Base-by-base conservation (phyloP, 1,284 basidiomycete genomes). In the Vanrija humicola region DNA sequence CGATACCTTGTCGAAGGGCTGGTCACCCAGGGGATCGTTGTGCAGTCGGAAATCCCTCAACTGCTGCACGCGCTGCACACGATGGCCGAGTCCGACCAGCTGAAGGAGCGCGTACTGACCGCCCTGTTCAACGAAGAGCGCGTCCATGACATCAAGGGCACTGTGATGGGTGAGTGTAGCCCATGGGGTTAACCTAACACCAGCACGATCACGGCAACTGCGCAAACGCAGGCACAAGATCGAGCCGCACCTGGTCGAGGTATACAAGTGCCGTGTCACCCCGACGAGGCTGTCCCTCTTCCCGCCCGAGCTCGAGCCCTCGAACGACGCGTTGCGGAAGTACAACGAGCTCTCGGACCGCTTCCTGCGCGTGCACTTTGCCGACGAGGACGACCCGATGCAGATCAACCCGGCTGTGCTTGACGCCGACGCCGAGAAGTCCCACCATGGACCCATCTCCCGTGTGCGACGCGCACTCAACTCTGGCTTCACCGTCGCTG, bases 341-440 rank as follows among this genome's bases (percentile, higher is more conserved):
- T 55, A 61, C 50, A 38, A 43, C 3, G 19, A 50, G 15, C 44
- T 58, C 18, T 28, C 52, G 12, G 64, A 66, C 38, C 62, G 62
- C 8, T 68, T 70, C 43, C 53, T 70, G 14, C 58, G 65, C 16
- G 68, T 68, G 6, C 60, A 63, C 38, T 68, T 70, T 46, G 56
- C 59, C 8, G 68, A 70, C 49, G 65, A 70, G 42, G 49, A 59
- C 19, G 62, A 61, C 42, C 55, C 56, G 4, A 43, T 69, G 1
- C 45, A 64, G 57, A 54, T 65, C 45, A 64, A 64, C 39, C 48
- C 49, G 6, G 48, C 44, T 9, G 59, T 64, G 6, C 59, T 62
- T 16, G 49, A 54, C 0, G 66, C 61, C 6, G 59, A 68, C 40
- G 28, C 29, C 3, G 48, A 48, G n/a, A 43, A 49, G 21, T 59